Conservation (phyloP, 2,329 filamentous ascomycete species). For the Penicillium frequentans region DNA sequence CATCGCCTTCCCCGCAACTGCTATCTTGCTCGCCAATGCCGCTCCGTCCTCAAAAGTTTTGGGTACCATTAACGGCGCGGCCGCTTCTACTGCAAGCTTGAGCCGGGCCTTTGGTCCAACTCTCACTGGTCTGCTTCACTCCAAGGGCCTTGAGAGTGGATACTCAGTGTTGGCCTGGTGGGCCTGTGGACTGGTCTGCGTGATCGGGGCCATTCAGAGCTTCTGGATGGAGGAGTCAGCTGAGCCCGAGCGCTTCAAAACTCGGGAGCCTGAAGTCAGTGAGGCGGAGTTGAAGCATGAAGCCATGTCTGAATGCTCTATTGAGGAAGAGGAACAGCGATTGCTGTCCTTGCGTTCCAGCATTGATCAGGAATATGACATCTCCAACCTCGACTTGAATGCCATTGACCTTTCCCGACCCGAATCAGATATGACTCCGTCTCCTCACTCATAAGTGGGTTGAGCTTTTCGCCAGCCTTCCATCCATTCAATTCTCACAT, state of each 20-base stretch:
- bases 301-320: conserved; percentile 22
- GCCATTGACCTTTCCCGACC: conserved; percentile 11
- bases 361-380: conserved; percentile 33
- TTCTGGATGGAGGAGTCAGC: conserved; percentile 69
- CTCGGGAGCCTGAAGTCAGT: conserved; percentile 23
- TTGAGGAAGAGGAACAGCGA: conserved; percentile 35
- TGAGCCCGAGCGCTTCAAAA: conserved; percentile 42
- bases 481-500: not conserved
- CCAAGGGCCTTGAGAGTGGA: conserved; percentile 73
- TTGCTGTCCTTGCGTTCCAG: conserved; percentile 38
- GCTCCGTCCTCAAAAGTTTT: conserved; percentile 81
- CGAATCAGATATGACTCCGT: conserved; percentile 7
- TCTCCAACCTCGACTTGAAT: conserved; percentile 26
- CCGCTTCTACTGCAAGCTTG: conserved; percentile 85
- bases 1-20: conserved; percentile 85
- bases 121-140: conserved; percentile 80
- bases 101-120: conserved; percentile 87
- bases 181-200: conserved; percentile 75
- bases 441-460: conserved; percentile 7
- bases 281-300: conserved; percentile 30
- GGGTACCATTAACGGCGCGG: conserved; percentile 89
- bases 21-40: conserved; percentile 85
- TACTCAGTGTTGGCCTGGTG: conserved; percentile 94
- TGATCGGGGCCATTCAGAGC: conserved; percentile 72
- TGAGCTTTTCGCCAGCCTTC: not conserved